These are phyloP conservation scores for Brettanomyces nanus DNA, from an alignment of 805 yeast species.

Conservation along the genomic window DNA sequence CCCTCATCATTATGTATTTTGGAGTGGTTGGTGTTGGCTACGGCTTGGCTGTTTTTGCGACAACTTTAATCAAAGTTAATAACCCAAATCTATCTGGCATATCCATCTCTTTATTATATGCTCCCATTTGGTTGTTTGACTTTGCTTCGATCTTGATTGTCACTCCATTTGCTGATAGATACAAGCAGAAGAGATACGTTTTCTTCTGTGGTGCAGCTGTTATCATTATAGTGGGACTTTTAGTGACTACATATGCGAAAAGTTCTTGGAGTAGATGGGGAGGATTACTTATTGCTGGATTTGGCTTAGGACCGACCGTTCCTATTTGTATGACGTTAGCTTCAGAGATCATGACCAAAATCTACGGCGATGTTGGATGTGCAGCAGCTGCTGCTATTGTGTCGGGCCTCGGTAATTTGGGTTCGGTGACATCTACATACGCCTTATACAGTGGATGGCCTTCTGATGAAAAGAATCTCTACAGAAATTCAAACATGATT, in stretches of 20 bases:
- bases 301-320: slow-evolving; percentile 86
- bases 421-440: slow-evolving; percentile 78
- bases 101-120: slow-evolving; percentile 65
- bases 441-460: slow-evolving; percentile 89
- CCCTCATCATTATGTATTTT: slow-evolving; percentile 77
- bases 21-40: slow-evolving; percentile 91
- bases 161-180: slow-evolving; percentile 76
- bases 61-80: slow-evolving; percentile 61
- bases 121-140: slow-evolving; percentile 89
- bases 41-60: slow-evolving; percentile 79
- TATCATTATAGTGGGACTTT: slow-evolving; percentile 65
- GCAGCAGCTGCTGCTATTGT: slow-evolving; percentile 81
- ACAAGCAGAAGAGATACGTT: slow-evolving; percentile 46
- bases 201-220: slow-evolving; percentile 55
- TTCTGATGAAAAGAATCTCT: slow-evolving; percentile 54
- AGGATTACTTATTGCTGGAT: slow-evolving; percentile 75
- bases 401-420: slow-evolving; percentile 80
- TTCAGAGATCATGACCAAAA: slow-evolving; percentile 60
- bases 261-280: slow-evolving; percentile 73
- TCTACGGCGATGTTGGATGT: slow-evolving; percentile 76
- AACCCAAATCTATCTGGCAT: slow-evolving; percentile 59
- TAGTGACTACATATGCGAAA: slow-evolving; percentile 68
- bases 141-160: slow-evolving; percentile 62
- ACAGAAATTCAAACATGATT: slow-evolving; percentile 73
- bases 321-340: slow-evolving; percentile 84